phyloP scores from a whole-genome alignment of 352 stramenopile species.

The Lagenidium giganteum region DNA sequence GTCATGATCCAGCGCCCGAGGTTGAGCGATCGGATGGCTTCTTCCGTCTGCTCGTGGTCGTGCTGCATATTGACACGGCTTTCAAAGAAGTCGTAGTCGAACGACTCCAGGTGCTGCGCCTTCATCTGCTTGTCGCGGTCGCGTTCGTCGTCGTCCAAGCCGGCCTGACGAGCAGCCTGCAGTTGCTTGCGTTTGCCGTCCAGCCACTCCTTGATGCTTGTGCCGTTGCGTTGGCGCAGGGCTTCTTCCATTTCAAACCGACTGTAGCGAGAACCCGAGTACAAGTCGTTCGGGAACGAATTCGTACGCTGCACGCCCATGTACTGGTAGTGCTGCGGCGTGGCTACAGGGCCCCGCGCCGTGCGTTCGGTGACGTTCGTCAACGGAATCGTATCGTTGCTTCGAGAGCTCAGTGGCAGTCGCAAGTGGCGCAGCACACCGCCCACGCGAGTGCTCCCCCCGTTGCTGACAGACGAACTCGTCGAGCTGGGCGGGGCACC shows the following conservation, averaged over 20 bases:
- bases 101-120: constrained; percentile 82
- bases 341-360: background rate
- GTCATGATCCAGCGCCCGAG: constrained; percentile 94
- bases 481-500: too few relatives aligned
- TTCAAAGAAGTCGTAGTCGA: constrained; percentile 87
- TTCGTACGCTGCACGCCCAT: constrained; percentile 60
- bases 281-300: constrained; percentile 74
- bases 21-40: constrained; percentile 70
- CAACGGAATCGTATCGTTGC: too few relatives aligned
- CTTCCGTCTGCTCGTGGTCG: constrained; percentile 79
- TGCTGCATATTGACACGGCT: constrained; percentile 82
- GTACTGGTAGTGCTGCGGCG: constrained; percentile 23
- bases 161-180: constrained; percentile 10
- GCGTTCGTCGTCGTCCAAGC: constrained; percentile 27
- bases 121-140: constrained; percentile 76
- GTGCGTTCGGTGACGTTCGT: too few relatives aligned
- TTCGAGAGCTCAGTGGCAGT: too few relatives aligned
- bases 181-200: constrained; percentile 30
- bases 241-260: constrained; percentile 79
- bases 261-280: constrained; percentile 62
- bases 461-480: too few relatives aligned
- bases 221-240: constrained; percentile 53
- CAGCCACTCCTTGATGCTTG: constrained; percentile 67
- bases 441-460: too few relatives aligned
- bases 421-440: too few relatives aligned